phyloP scores from a whole-genome alignment of 2,329 filamentous ascomycete species.

The Monilinia fructigena region DNA sequence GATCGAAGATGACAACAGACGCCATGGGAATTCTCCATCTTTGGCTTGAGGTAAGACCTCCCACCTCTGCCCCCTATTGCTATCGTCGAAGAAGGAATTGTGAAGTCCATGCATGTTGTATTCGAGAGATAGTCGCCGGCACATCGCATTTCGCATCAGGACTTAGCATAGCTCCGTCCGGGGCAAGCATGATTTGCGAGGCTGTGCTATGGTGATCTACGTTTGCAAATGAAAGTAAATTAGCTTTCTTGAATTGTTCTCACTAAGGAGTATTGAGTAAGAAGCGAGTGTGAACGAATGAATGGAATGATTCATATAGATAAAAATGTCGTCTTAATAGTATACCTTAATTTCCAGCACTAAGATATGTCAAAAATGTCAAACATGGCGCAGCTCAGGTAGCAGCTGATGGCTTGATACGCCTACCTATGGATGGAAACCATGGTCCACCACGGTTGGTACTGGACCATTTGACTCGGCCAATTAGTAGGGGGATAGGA shows the following conservation, averaged over 20 bases:
- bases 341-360: neutral
- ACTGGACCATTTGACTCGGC: conserved; percentile 16
- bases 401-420: conserved; percentile 20
- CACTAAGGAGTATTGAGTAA: neutral
- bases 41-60: neutral
- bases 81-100: neutral
- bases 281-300: neutral
- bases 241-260: neutral
- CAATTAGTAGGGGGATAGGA: conserved; percentile 2
- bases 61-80: neutral
- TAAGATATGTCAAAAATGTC: conserved; percentile 18
- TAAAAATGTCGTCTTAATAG: neutral
- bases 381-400: conserved; percentile 20
- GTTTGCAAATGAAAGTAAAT: neutral
- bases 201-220: neutral
- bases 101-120: neutral
- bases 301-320: neutral
- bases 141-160: conserved; percentile 19
- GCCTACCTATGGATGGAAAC: neutral
- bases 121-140: conserved; percentile 11
- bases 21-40: conserved; percentile 18
- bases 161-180: neutral
- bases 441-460: too few species aligned
- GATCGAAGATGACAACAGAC: conserved; percentile 14
- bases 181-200: neutral